These are phyloP conservation scores for Kazachstania kunashirensis DNA, from an alignment of 805 yeast genomes.

Conservation along the genomic window DNA sequence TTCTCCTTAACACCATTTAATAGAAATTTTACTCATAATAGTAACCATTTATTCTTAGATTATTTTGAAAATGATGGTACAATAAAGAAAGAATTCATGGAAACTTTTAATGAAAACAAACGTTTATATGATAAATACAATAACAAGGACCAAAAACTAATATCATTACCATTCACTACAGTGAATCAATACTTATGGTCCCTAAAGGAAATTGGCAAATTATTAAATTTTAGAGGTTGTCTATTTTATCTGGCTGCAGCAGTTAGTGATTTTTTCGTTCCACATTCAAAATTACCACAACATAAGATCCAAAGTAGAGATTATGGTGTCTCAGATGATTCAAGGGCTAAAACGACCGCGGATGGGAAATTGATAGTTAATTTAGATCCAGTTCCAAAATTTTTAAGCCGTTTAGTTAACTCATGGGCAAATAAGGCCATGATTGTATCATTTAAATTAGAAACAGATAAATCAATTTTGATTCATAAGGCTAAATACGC, in stretches of 20 bases:
- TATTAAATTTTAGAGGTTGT: slow-evolving; percentile 50
- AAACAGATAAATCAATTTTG: slow-evolving; percentile 68
- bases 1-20: slow-evolving; percentile 87
- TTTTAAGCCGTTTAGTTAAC: slow-evolving; percentile 76
- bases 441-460: slow-evolving; percentile 90
- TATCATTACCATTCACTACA: slow-evolving; percentile 82
- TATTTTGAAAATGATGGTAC: slow-evolving; percentile 56
- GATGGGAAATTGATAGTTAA: slow-evolving; percentile 72
- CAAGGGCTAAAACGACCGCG: slow-evolving; percentile 8
- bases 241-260: slow-evolving; percentile 93
- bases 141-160: slow-evolving; percentile 23
- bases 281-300: slow-evolving; percentile 74
- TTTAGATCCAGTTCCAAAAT: slow-evolving; percentile 93
- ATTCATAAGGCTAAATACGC: slow-evolving; percentile 72
- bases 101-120: slow-evolving; percentile 53
- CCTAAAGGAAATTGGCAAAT: slow-evolving; percentile 53
- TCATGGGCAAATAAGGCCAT: slow-evolving; percentile 92
- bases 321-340: slow-evolving; percentile 27
- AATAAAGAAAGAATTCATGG: slow-evolving; percentile 50
- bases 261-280: slow-evolving; percentile 91
- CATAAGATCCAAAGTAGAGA: slow-evolving; percentile 88
- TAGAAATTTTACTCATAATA: slow-evolving; percentile 78
- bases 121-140: slow-evolving; percentile 28
- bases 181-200: slow-evolving; percentile 91
- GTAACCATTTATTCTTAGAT: slow-evolving; percentile 70